Conservation (phyloP, 768 basidiomycete species). For the Boletus rubroflammeus region DNA sequence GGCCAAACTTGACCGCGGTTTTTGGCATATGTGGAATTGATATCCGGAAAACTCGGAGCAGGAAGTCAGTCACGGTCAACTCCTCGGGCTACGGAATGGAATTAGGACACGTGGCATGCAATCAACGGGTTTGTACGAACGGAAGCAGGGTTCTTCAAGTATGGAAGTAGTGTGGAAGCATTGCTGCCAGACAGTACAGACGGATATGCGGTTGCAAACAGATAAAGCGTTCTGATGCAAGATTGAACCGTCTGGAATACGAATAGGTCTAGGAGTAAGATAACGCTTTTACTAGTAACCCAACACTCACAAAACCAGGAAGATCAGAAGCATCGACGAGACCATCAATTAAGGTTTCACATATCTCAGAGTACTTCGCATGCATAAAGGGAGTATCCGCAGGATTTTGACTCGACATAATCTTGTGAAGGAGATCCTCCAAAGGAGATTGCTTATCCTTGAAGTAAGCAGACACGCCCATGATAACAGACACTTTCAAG, state of each 20-base stretch:
- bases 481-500: conserved; percentile 74
- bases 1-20: conserved; percentile 83
- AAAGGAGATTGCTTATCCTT: conserved; percentile 80
- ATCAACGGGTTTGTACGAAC: conserved; percentile 41
- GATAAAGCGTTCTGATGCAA: conserved; percentile 80
- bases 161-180: conserved; percentile 84
- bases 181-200: conserved; percentile 78
- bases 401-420: conserved; percentile 70
- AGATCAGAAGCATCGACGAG: conserved; percentile 84
- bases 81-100: conserved; percentile 63
- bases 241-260: conserved; percentile 67
- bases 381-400: conserved; percentile 52
- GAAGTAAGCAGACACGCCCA: conserved; percentile 80
- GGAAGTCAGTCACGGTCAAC: conserved; percentile 75
- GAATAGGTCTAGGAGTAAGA: neutral
- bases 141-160: conserved; percentile 77
- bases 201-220: conserved; percentile 81
- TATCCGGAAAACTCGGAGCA: conserved; percentile 83
- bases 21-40: conserved; percentile 88
- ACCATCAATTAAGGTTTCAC: conserved; percentile 81
- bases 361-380: conserved; percentile 72
- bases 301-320: conserved; percentile 63
- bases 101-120: conserved; percentile 2
- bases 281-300: neutral
- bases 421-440: conserved; percentile 81